Base-by-base conservation (phyloP, 306 rosid genomes). In the Cicer cuneatum region DNA sequence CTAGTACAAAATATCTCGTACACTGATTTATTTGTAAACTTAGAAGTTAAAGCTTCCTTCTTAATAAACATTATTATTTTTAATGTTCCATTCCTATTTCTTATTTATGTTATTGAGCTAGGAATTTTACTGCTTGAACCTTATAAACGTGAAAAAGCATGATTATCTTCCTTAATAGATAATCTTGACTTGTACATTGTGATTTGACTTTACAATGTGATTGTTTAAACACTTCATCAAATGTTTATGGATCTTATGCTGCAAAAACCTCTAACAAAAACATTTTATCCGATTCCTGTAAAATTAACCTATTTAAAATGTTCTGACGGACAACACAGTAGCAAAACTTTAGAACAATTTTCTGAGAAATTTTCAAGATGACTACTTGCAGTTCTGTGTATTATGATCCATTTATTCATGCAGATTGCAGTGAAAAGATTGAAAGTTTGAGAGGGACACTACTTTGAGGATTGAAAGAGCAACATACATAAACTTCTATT, bases 381-480 rank as follows among this genome's bases (percentile, higher is more conserved):
- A 12, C 51, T 73, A 24, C 46, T 18, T 59, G 13, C 41, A 51
- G 49, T 43, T 71, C 15, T 43, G 12, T 57, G 57, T 15, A 39
- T 72, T 54, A 57, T 85, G 73, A 81, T 68, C 69, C 51, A 46
- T 78, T 70, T 64, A 35, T 16, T 24, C 33, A 6, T 64, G 62
- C 86, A 94, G 99, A 90, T 94, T 83, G 99, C 97, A 37, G 99
- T 92, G 65, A 94, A 92, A 83, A 90, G 99, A 80, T 87, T 94
- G 84, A 92, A 92, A 81, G 96, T 81, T 66, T 92, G 99, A n/a
- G n/a, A n/a, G n/a, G n/a, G n/a, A n/a, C n/a, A n/a, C n/a, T n/a
- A n/a, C n/a, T n/a, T n/a, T n/a, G n/a, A n/a, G n/a, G n/a, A n/a
- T n/a, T n/a, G n/a, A n/a, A n/a, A n/a, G 99, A 94, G 97, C 87